phyloP scores from a whole-genome alignment of 345 rosid genomes.

The Camelina laxa region DNA sequence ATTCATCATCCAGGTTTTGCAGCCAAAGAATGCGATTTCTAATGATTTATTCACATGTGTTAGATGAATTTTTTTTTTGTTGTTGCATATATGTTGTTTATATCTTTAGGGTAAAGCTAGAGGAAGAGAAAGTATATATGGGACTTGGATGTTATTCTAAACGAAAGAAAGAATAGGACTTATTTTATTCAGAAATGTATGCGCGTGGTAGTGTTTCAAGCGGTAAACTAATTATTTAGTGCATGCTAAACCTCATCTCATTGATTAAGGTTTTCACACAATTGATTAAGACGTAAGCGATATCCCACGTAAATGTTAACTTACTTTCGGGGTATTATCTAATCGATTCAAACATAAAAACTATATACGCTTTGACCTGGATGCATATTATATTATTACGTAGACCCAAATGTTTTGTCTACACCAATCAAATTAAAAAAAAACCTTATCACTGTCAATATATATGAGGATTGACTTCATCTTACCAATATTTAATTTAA shows the following conservation, averaged over 20 bases:
- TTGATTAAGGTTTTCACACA: slow-evolving; percentile 16
- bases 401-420: background rate
- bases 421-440: slow-evolving; percentile 8
- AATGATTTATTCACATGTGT: background rate
- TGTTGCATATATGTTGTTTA: background rate
- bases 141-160: no score
- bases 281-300: slow-evolving; percentile 11
- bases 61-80: background rate
- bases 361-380: background rate
- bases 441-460: background rate
- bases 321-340: background rate
- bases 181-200: slow-evolving; percentile 10
- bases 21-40: background rate
- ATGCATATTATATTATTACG: background rate
- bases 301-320: background rate
- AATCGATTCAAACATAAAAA: background rate
- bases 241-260: slow-evolving; percentile 33
- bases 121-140: slow-evolving; percentile 16
- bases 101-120: background rate
- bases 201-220: slow-evolving; percentile 30
- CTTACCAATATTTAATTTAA: background rate
- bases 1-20: slow-evolving; percentile 4
- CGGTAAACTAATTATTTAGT: slow-evolving; percentile 7
- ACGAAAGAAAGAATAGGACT: slow-evolving; percentile 5
- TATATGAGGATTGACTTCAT: background rate